Percentiles rank a stretch among this genome's conserved stretches.
phyloP scores from a whole-genome alignment of 495 filamentous ascomycete genomes.

The Penicillium simplicissimum region DNA sequence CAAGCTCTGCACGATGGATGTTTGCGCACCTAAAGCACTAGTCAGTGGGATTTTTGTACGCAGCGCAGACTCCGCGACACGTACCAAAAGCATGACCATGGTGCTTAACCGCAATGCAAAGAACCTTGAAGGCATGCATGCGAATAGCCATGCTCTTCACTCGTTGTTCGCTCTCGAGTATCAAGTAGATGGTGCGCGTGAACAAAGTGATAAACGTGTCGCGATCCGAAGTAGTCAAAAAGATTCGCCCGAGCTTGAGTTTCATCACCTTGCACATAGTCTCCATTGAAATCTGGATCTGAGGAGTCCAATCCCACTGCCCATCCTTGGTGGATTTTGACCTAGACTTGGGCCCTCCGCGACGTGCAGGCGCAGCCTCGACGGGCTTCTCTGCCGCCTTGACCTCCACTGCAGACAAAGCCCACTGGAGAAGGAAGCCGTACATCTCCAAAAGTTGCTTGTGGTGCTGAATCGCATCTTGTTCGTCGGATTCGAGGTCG shows the following conservation, averaged over 20 bases:
- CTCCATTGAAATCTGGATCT: constrained; percentile 85
- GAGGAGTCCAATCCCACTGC: constrained; percentile 82
- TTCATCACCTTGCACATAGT: constrained; percentile 95
- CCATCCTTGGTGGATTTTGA: constrained; percentile 71
- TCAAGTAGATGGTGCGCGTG: constrained; percentile 89
- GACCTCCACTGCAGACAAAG: constrained; percentile 85
- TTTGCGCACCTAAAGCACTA: constrained; percentile 76
- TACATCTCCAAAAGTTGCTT: constrained; percentile 92
- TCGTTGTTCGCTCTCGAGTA: constrained; percentile 90
- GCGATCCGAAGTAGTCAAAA: constrained; percentile 93
- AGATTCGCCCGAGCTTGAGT: constrained; percentile 87
- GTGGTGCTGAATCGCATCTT: constrained; percentile 80
- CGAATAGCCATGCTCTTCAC: constrained; percentile 87
- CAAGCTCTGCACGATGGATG: constrained; percentile 93
- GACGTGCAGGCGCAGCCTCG: constrained; percentile 62
- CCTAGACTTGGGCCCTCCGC: constrained; percentile 79
- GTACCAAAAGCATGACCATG: constrained; percentile 95
- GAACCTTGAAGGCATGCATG: constrained; percentile 96
- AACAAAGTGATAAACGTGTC: constrained; percentile 93
- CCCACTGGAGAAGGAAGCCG: constrained; percentile 93
- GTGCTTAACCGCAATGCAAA: constrained; percentile 96
- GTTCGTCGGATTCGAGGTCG: constrained; percentile 88
- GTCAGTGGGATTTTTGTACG: constrained; percentile 14
- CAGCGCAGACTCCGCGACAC: constrained; percentile 14
- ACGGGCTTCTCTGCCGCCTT: constrained; percentile 87